Evolutionary conservation across 495 filamentous ascomycete species (phyloP).

Genomic region (Neurospora sp.): DNA sequence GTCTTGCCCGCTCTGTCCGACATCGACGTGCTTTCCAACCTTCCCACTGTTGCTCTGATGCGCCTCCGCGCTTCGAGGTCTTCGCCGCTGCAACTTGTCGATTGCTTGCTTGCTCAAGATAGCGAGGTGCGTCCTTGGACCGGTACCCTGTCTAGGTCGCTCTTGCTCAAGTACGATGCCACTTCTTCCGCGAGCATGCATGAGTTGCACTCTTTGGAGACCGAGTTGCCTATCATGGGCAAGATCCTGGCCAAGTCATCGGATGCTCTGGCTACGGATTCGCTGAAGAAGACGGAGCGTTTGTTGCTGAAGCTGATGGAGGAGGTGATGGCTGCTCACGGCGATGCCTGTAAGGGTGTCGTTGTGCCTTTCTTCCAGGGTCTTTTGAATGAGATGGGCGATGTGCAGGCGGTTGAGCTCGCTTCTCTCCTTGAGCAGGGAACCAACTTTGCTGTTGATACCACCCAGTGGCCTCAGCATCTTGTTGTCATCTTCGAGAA

Average conservation of each 20-base stretch:
- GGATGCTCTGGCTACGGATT: conserved; percentile 36
- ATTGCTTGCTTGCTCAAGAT: conserved; percentile 30
- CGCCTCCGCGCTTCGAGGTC: conserved; percentile 27
- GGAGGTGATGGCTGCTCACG: conserved; percentile 37
- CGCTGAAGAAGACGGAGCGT: conserved; percentile 36
- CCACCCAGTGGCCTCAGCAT: conserved; percentile 10
- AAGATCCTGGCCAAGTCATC: conserved; percentile 39
- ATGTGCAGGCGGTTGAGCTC: conserved; percentile 6
- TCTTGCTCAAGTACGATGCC: conserved; percentile 46
- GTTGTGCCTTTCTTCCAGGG: conserved; percentile 8
- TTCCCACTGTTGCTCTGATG: conserved; percentile 36
- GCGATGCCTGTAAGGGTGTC: conserved; percentile 6
- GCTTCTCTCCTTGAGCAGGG: conserved; percentile 16
- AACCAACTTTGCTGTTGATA: conserved; percentile 1
- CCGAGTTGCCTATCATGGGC: conserved; percentile 54
- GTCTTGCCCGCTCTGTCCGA: conserved; percentile 17
- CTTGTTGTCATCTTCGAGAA: conserved; percentile 20
- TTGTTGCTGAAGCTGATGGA: conserved; percentile 38
- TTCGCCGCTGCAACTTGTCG: conserved; percentile 32
- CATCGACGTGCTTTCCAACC: conserved; percentile 34
- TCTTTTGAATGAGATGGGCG: conserved; percentile 2
- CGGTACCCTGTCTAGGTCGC: conserved; percentile 41
- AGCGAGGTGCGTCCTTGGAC: conserved; percentile 35
- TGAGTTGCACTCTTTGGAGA: conserved; percentile 53
- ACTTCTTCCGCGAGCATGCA: conserved; percentile 45